These are phyloP conservation scores for Solanum sejunctum DNA, from an alignment of 257 asterid genomes.

Conservation along the genomic window DNA sequence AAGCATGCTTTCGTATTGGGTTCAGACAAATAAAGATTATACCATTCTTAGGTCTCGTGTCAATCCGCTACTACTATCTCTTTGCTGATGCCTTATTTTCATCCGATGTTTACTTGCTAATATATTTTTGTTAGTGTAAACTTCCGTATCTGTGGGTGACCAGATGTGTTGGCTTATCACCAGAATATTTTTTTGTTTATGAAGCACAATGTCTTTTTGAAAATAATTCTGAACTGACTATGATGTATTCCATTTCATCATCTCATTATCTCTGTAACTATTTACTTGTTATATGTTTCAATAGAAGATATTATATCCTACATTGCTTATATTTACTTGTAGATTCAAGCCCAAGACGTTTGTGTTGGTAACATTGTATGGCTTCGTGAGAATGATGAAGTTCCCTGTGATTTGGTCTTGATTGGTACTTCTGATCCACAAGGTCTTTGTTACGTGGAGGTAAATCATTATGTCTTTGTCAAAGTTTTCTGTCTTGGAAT, in stretches of 20 bases:
- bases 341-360: conserved; percentile 92
- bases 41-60: background rate
- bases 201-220: background rate
- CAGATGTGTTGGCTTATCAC: background rate
- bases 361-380: conserved; percentile 85
- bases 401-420: conserved; percentile 92
- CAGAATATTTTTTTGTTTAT: background rate
- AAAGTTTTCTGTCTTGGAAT: background rate
- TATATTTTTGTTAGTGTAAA: background rate
- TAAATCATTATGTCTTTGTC: conserved; percentile 16
- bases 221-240: background rate
- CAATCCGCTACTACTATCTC: background rate
- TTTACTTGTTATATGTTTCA: background rate
- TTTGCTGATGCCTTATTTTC: background rate
- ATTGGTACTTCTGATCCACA: conserved; percentile 92
- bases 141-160: background rate
- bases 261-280: background rate
- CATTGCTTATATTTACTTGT: conserved; percentile 6
- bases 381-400: conserved; percentile 99
- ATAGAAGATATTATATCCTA: background rate
- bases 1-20: background rate
- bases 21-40: background rate
- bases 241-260: background rate
- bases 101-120: background rate
- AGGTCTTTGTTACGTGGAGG: conserved; percentile 93